Conservation (phyloP, 345 rosid species). For the Erucastrum elatum region DNA sequence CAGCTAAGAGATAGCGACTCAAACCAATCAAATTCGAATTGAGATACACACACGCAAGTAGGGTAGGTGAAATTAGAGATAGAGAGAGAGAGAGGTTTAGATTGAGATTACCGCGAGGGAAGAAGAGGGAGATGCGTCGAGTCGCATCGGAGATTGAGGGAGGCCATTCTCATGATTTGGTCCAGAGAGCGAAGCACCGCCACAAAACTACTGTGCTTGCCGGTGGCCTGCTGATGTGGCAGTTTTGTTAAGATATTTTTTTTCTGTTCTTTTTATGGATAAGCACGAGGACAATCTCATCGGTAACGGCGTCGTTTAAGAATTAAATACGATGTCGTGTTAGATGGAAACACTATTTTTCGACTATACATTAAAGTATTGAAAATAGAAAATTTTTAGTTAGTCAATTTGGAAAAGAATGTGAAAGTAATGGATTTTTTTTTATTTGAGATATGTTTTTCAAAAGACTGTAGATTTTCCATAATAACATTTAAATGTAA, state of each 20-base stretch:
- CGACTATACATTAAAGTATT: not conserved
- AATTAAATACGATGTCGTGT: conserved; percentile 27
- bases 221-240: conserved; percentile 30
- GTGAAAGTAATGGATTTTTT: not conserved
- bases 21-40: not conserved
- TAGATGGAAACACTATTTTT: not conserved
- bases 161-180: conserved; percentile 24
- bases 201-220: conserved; percentile 17
- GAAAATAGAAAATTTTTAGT: not conserved
- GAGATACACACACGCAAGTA: not conserved
- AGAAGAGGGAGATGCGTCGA: conserved; percentile 20
- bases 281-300: not conserved
- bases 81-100: not conserved
- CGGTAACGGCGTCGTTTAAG: not conserved
- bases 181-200: conserved; percentile 19
- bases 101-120: conserved; percentile 3
- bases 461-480: no score
- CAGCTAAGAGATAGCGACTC: not conserved
- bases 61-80: not conserved
- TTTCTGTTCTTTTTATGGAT: conserved; percentile 3
- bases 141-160: conserved; percentile 6
- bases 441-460: no score
- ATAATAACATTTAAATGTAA: no score
- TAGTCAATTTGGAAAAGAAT: not conserved
- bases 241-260: conserved; percentile 1